Base-by-base conservation (phyloP, 768 basidiomycete genomes). In the Podaxis pistillaris region DNA sequence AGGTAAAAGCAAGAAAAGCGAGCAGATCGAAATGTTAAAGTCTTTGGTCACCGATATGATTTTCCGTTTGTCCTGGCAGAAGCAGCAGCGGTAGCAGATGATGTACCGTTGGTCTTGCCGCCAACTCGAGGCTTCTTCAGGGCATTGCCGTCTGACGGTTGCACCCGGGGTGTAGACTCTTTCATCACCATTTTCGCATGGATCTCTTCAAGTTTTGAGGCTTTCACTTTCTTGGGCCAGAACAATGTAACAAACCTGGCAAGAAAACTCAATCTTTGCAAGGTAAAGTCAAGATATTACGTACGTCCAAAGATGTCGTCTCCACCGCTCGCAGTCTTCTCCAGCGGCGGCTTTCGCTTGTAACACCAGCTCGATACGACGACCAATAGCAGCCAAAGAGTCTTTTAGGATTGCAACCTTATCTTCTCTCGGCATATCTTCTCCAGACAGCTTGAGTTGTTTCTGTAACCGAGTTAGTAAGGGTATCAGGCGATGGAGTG, bases 201-300 rank as follows among this genome's bases (percentile, higher is more conserved):
- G 49, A 98, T 96, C 71, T 94, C 94, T 74, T 96, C 92, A 41
- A 98, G 79, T 75, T 97, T 97, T 15, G 85, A 87, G 12, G 94
- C 93, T 72, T 91, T 94, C 66, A 98, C 95, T 75, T 96, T 93
- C 80, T 96, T 93, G 4, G 96, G 96, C 96, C 96, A 98, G 77
- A 98, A 98, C 59, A 94, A 81, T 2, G 94, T 95, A 51, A 97
- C 94, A 66, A 98, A 98, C 38, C 93, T 95, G 69, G 13, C 62
- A 8, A 51, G 62, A 47, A 57, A 15, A 46, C n/a, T 55, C 17
- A 57, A 19, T 62, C 15, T 37, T 19, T 6, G 9, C 26, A 9
- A 36, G 53, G 36, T 50, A 62, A 60, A 64, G 58, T 49, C 19
- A 38, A 28, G 11, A 41, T 49, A 49, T 47, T 38, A 90, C 94